Conservation (phyloP, 805 yeast genomes). For the Clavispora vitiphila region DNA sequence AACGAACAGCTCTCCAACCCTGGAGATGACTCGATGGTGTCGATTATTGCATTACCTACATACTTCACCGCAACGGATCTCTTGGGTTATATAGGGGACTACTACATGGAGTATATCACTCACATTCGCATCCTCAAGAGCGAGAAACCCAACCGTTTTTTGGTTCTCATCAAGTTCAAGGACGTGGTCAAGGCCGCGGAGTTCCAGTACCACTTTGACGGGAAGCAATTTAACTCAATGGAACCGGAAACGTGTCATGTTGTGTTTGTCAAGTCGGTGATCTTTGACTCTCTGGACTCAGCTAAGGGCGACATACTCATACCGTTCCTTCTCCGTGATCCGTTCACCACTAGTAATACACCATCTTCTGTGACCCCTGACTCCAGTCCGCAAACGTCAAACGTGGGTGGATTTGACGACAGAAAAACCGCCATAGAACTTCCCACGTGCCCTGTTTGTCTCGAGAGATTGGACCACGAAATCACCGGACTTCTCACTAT, state of each 20-base stretch:
- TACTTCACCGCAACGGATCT: slow-evolving; percentile 83
- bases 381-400: background rate
- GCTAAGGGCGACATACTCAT: slow-evolving; percentile 27
- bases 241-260: slow-evolving; percentile 85
- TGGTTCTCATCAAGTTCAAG: slow-evolving; percentile 74
- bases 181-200: slow-evolving; percentile 49
- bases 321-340: slow-evolving; percentile 70
- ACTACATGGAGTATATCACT: slow-evolving; percentile 48
- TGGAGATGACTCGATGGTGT: slow-evolving; percentile 64
- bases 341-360: slow-evolving; percentile 46
- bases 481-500: slow-evolving; percentile 80
- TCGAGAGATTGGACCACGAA: slow-evolving; percentile 80
- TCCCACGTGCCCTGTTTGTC: slow-evolving; percentile 91
- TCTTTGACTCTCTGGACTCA: slow-evolving; percentile 26
- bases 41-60: slow-evolving; percentile 81
- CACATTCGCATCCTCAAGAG: slow-evolving; percentile 72
- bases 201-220: slow-evolving; percentile 65
- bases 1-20: slow-evolving; percentile 7
- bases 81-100: slow-evolving; percentile 72
- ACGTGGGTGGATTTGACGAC: slow-evolving; percentile 12
- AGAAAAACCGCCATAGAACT: slow-evolving; percentile 45
- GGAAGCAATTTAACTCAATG: slow-evolving; percentile 74
- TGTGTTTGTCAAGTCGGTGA: slow-evolving; percentile 59
- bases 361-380: slow-evolving; percentile 2
- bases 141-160: slow-evolving; percentile 60